phyloP scores from a whole-genome alignment of 495 filamentous ascomycete genomes.

The Neohortaea acidophila region DNA sequence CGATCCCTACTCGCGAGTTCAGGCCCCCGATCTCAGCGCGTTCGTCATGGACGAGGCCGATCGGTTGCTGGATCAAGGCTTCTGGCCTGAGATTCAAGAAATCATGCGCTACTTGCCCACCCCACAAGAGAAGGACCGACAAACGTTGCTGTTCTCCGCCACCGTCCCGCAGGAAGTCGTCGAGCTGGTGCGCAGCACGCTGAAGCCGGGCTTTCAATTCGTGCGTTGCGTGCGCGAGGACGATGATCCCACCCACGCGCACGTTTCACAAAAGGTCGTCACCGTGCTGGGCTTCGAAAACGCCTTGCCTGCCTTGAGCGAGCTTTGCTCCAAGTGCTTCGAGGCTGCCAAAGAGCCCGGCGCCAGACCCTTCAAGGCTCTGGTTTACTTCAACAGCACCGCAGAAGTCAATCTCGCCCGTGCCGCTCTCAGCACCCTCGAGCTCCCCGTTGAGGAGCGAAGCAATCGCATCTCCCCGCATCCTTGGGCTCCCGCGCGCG shows the following conservation, averaged over 20 bases:
- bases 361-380: slow-evolving; percentile 70
- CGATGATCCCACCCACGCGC: slow-evolving; percentile 69
- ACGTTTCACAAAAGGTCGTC: slow-evolving; percentile 63
- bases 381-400: slow-evolving; percentile 76
- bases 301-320: slow-evolving; percentile 54
- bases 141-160: slow-evolving; percentile 88
- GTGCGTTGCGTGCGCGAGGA: slow-evolving; percentile 67
- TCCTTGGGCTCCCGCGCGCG: slow-evolving; percentile 32
- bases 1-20: slow-evolving; percentile 48
- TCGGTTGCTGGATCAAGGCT: slow-evolving; percentile 78
- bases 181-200: slow-evolving; percentile 49
- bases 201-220: slow-evolving; percentile 65
- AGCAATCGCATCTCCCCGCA: slow-evolving; percentile 13
- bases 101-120: slow-evolving; percentile 56
- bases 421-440: slow-evolving; percentile 43
- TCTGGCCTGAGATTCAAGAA: slow-evolving; percentile 56
- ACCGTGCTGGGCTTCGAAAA: slow-evolving; percentile 56
- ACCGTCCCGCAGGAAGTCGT: slow-evolving; percentile 79
- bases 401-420: slow-evolving; percentile 49
- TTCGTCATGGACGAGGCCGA: slow-evolving; percentile 93
- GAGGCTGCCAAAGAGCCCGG: slow-evolving; percentile 23
- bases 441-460: slow-evolving; percentile 15
- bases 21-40: slow-evolving; percentile 55
- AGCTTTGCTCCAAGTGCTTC: slow-evolving; percentile 49
- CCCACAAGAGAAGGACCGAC: slow-evolving; percentile 45